Evolutionary conservation across 2,329 filamentous ascomycete genomes (phyloP).

Genomic region (Sarocladium strictum): DNA sequence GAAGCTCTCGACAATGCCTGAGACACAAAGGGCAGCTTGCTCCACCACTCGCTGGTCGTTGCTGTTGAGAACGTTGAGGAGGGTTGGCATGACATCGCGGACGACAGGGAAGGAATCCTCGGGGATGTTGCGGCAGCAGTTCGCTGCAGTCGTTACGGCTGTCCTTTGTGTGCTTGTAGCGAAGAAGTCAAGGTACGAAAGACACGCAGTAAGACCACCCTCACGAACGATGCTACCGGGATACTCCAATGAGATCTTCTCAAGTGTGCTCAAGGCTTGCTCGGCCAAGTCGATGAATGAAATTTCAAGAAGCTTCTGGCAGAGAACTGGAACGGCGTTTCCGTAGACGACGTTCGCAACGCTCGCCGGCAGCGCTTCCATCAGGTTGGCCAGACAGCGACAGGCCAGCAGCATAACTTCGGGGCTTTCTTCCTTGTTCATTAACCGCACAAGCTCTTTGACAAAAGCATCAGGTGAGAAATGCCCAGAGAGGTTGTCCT

Average conservation of each 20-base stretch:
- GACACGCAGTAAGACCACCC: conserved; percentile 88
- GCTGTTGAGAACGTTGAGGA: conserved; percentile 83
- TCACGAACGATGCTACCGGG: conserved; percentile 92
- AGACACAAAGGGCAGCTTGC: conserved; percentile 92
- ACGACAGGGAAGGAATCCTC: conserved; percentile 90
- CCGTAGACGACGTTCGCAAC: conserved; percentile 96
- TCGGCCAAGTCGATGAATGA: conserved; percentile 96
- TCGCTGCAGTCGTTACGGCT: conserved; percentile 93
- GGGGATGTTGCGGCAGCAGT: conserved; percentile 95
- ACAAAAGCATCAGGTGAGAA: conserved; percentile 93
- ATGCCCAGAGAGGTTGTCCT: conserved; percentile 91
- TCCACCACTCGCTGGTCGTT: conserved; percentile 96
- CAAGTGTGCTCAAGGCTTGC: conserved; percentile 90
- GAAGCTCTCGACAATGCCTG: conserved; percentile 95
- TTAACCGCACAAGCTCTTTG: conserved; percentile 84
- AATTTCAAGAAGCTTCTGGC: conserved; percentile 91
- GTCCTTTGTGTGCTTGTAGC: conserved; percentile 94
- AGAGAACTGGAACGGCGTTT: conserved; percentile 90
- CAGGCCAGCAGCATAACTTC: conserved; percentile 97
- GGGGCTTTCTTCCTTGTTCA: conserved; percentile 92
- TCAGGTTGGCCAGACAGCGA: conserved; percentile 90
- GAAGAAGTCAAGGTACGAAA: conserved; percentile 96
- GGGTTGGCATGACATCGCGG: conserved; percentile 91
- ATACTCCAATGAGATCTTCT: conserved; percentile 97
- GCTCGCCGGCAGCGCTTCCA: conserved; percentile 91